phyloP scores from a whole-genome alignment of 768 basidiomycete species.

The Auriculariales sp. region DNA sequence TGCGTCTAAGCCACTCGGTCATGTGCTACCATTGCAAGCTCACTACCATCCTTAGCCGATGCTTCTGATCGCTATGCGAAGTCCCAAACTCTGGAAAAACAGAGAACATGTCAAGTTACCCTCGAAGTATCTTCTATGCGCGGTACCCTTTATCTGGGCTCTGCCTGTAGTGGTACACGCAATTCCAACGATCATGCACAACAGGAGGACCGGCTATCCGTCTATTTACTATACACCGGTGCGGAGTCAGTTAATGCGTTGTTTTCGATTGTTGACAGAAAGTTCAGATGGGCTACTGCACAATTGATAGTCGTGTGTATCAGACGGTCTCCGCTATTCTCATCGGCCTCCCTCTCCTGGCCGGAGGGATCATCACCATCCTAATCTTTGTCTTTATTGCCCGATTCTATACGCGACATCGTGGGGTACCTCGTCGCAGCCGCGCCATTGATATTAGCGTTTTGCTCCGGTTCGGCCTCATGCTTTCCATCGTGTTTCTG shows the following conservation, averaged over 20 bases:
- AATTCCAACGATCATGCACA: not conserved
- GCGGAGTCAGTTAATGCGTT: no score
- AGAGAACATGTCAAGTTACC: not conserved
- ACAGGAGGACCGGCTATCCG: not conserved
- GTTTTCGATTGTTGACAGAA: no score
- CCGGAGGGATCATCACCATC: not conserved
- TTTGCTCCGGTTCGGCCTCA: not conserved
- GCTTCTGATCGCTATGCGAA: not conserved
- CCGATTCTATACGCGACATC: not conserved
- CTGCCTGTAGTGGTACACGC: not conserved
- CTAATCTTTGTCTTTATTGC: not conserved
- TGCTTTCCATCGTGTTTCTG: not conserved
- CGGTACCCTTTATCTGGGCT: not conserved
- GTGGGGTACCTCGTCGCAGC: not conserved
- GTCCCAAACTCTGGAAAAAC: not conserved
- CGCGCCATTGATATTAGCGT: not conserved
- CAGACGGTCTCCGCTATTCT: not conserved
- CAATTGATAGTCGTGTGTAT: not conserved
- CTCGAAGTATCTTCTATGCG: not conserved
- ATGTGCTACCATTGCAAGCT: not conserved
- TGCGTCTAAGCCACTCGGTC: not conserved
- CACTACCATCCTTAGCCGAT: not conserved
- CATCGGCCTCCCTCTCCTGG: not conserved
- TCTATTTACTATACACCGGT: not conserved
- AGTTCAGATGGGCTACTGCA: constrained; percentile 1